phyloP scores from a whole-genome alignment of 495 filamentous ascomycete species.

The Pyronema omphalodes region DNA sequence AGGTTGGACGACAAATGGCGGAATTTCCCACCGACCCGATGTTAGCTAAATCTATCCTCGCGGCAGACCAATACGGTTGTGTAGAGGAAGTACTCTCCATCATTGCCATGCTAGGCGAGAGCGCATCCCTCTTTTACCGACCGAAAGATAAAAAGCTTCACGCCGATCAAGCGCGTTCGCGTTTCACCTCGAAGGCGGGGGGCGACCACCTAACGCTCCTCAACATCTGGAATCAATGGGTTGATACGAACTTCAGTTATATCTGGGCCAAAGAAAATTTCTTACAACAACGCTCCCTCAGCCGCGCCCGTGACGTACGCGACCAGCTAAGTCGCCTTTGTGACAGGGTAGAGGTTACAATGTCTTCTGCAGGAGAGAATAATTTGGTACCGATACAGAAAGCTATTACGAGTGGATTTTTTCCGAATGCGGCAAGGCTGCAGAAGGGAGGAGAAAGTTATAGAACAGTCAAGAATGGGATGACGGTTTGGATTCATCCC shows the following conservation, averaged over 20 bases:
- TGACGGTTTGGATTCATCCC: constrained; percentile 81
- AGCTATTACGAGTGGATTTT: constrained; percentile 81
- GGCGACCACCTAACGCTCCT: constrained; percentile 80
- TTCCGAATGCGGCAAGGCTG: constrained; percentile 77
- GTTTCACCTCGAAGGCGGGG: constrained; percentile 83
- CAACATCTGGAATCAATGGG: constrained; percentile 97
- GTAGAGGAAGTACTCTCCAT: constrained; percentile 91
- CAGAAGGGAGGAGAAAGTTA: constrained; percentile 78
- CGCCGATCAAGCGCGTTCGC: constrained; percentile 76
- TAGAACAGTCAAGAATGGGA: constrained; percentile 82
- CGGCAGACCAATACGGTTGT: constrained; percentile 70
- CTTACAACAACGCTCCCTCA: constrained; percentile 71
- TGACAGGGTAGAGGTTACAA: constrained; percentile 70
- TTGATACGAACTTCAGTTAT: constrained; percentile 73
- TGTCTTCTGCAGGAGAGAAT: constrained; percentile 46
- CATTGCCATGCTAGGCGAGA: constrained; percentile 82
- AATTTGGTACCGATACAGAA: constrained; percentile 67
- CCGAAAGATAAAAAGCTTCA: constrained; percentile 96
- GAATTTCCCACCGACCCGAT: constrained; percentile 92
- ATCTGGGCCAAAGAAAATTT: constrained; percentile 92
- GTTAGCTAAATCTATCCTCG: constrained; percentile 82
- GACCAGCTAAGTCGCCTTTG: constrained; percentile 91
- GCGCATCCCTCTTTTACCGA: constrained; percentile 76
- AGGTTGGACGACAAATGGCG: constrained; percentile 85
- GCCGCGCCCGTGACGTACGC: constrained; percentile 74